phyloP scores from a whole-genome alignment of 2,329 filamentous ascomycete genomes.

The Exophiala phaeomuriformis region DNA sequence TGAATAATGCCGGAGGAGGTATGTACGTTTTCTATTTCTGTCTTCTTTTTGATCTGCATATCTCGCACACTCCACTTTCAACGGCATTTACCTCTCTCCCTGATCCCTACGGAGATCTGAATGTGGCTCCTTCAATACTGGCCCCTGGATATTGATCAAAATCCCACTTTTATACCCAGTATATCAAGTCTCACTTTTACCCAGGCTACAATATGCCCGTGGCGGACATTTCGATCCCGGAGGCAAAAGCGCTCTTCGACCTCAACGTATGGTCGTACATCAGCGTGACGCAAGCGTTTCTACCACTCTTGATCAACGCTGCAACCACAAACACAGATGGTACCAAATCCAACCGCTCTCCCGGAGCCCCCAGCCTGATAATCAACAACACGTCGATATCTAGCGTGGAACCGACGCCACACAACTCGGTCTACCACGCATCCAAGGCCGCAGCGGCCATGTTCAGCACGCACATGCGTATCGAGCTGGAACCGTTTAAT shows the following conservation, averaged over 20 bases:
- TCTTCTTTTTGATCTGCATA: no score
- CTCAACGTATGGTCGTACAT: slow-evolving; percentile 33
- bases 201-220: slow-evolving; percentile 28
- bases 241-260: slow-evolving; percentile 32
- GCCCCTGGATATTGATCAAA: no score
- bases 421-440: slow-evolving; percentile 31
- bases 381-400: slow-evolving; percentile 36
- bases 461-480: slow-evolving; percentile 29
- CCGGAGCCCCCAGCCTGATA: slow-evolving; percentile 25
- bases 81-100: no score
- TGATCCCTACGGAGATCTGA: no score
- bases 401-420: slow-evolving; percentile 30
- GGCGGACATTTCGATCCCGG: slow-evolving; percentile 29
- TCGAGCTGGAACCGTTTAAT: slow-evolving; percentile 32
- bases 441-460: slow-evolving; percentile 31
- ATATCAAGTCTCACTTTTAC: background rate
- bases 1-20: slow-evolving; percentile 43
- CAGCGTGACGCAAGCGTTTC: slow-evolving; percentile 34
- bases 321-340: slow-evolving; percentile 2
- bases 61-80: background rate
- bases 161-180: background rate
- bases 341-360: background rate
- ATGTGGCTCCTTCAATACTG: no score
- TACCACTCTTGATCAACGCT: slow-evolving; percentile 25
- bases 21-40: background rate